Conservation (phyloP, 306 rosid genomes). For the Lathyrus tuberosus region DNA sequence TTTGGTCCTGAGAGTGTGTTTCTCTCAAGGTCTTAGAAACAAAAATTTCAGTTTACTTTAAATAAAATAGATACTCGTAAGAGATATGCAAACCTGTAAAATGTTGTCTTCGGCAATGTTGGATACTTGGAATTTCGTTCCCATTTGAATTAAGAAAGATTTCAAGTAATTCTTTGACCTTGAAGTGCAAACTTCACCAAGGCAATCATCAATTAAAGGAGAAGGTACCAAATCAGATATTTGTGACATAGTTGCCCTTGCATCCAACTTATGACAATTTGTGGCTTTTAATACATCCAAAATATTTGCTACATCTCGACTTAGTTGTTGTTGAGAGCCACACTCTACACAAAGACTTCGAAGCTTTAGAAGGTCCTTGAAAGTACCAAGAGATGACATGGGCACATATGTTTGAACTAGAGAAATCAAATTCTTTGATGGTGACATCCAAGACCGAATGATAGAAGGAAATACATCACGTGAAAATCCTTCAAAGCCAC, state of each 20-base stretch:
- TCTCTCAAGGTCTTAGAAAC: not conserved
- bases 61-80: not conserved
- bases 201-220: not conserved
- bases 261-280: not conserved
- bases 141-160: constrained; percentile 7
- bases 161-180: not conserved
- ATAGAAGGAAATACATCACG: constrained; percentile 18
- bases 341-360: constrained; percentile 1
- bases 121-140: constrained; percentile 1
- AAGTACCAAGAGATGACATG: not conserved
- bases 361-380: constrained; percentile 11
- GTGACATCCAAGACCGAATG: constrained; percentile 21
- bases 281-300: not conserved
- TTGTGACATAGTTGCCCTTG: not conserved
- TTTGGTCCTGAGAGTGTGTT: no score
- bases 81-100: not conserved
- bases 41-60: not conserved
- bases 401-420: not conserved
- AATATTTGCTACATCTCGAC: not conserved
- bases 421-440: not conserved
- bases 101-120: not conserved
- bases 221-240: not conserved
- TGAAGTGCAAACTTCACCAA: not conserved
- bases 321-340: not conserved
- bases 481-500: constrained; percentile 14